Evolutionary conservation across 202 grass and related monocot genomes (phyloP).

Genomic region (Eragrostis tef): DNA sequence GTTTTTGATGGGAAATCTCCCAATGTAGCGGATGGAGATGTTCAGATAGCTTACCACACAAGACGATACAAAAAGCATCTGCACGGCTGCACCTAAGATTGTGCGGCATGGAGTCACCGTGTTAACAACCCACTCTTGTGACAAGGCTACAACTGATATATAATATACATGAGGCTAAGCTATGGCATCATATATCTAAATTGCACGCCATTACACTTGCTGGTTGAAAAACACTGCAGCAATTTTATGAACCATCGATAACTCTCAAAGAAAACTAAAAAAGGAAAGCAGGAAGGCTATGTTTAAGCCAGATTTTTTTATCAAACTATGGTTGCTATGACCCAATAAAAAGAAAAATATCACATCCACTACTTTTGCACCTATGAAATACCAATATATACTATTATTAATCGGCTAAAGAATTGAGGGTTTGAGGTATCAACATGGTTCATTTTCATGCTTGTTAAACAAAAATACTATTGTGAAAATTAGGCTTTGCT

Average conservation of each 20-base stretch:
- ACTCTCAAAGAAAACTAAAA: neutral
- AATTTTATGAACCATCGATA: neutral
- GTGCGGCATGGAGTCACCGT: neutral
- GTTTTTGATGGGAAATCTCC: too few relatives aligned
- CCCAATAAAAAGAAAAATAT: neutral
- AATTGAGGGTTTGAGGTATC: conserved; percentile 4
- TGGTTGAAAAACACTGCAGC: neutral
- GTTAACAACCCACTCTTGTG: too few relatives aligned
- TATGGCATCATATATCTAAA: too few relatives aligned
- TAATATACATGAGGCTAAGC: too few relatives aligned
- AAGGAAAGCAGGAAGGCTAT: neutral
- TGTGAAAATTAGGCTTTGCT: neutral
- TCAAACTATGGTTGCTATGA: neutral
- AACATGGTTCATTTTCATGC: neutral
- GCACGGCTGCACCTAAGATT: neutral
- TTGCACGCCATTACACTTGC: too few relatives aligned
- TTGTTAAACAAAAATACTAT: conserved; percentile 31
- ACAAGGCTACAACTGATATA: too few relatives aligned
- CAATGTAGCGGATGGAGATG: too few relatives aligned
- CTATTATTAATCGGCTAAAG: neutral
- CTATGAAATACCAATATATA: neutral
- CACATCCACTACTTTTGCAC: neutral
- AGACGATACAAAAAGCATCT: neutral
- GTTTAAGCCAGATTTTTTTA: neutral
- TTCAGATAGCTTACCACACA: too few relatives aligned